Evolutionary conservation across 768 basidiomycete species (phyloP), one percentile per base, ranked within the genome.

Genomic region (Serendipita sp.): DNA sequence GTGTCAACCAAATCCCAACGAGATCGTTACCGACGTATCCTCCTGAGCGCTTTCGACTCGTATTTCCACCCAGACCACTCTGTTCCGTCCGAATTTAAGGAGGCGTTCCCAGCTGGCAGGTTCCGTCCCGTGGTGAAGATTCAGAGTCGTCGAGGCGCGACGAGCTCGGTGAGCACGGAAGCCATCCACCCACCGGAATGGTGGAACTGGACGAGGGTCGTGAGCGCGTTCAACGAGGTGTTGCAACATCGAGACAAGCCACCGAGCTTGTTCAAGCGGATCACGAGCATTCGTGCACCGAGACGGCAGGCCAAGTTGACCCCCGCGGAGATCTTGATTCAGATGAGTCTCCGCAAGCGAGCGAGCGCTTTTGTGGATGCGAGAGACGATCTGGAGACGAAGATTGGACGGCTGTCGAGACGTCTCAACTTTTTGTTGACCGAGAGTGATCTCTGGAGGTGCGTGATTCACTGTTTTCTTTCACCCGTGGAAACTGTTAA

Each of bases 311-410:
- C 88, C 30, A 81, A 82, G 67, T 76, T 94, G 50, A 87, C 84
- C 30, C 74, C 75, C 13, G 90, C 91, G 0, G 93, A 96, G 71
- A 88, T 90, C 72, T 78, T 83, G 63, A 86, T 93, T 65, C 90
- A 92, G 71, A 78, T 80, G 51, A 90, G 91, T 61, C 93, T 96
- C 71, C 85, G 93, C 67, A 88, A 88, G 71, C 86, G 93, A 44
- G 92, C 93, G n/a, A 88, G 86, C 2, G 90, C 90, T 38, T 95
- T 94, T 68, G 90, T 95, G 42, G 91, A 95, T 70, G 89, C 91
- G 11, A 80, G 93, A 38, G 93, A 94, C 71, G 91, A 93, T 68
- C 81, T 95, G 24, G 92, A 95, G 76, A 89, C 88, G 50, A 94
- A 92, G 79, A 91, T 93, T 66, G 91, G 90, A 31, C 82, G 90